phyloP scores from a whole-genome alignment of 1,284 basidiomycete species.

The Ceratobasidium theobromae region DNA sequence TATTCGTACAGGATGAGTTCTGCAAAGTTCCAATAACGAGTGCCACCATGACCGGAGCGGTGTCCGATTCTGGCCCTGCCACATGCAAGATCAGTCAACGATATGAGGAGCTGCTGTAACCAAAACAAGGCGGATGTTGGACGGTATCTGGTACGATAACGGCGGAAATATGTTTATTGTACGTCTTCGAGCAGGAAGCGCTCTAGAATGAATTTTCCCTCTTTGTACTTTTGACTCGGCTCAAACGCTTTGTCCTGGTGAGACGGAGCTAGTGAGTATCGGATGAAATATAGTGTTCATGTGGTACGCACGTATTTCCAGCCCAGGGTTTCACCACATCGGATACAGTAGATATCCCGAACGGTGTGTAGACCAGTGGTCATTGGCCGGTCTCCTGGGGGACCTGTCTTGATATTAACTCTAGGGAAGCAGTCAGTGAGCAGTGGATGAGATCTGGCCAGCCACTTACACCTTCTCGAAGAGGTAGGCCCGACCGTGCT shows the following conservation, averaged over 20 bases:
- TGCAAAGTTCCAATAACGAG: constrained; percentile 15
- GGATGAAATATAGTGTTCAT: background rate
- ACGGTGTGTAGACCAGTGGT: constrained; percentile 96
- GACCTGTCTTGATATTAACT: constrained; percentile 86
- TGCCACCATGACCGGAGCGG: background rate
- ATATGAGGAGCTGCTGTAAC: background rate
- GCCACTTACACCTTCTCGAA: constrained; percentile 83
- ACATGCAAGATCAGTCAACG: background rate
- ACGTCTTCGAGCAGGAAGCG: constrained; percentile 69
- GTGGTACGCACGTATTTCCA: constrained; percentile 91
- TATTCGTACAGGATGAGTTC: constrained; percentile 19
- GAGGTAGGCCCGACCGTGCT: constrained; percentile 92
- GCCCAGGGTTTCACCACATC: constrained; percentile 82
- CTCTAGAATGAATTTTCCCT: constrained; percentile 97
- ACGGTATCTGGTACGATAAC: constrained; percentile 1
- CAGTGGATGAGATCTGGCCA: background rate
- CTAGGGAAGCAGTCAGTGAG: constrained; percentile 46
- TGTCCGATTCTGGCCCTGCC: constrained; percentile 1
- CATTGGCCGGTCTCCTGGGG: constrained; percentile 91
- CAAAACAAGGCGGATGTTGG: constrained; percentile 2
- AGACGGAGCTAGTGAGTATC: background rate
- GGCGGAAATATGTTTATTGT: constrained; percentile 6
- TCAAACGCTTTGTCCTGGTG: constrained; percentile 88
- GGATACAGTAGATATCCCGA: constrained; percentile 89
- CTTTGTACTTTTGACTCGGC: constrained; percentile 91